phyloP scores from a whole-genome alignment of 345 rosid genomes.

The Gossypium ekmanianum region DNA sequence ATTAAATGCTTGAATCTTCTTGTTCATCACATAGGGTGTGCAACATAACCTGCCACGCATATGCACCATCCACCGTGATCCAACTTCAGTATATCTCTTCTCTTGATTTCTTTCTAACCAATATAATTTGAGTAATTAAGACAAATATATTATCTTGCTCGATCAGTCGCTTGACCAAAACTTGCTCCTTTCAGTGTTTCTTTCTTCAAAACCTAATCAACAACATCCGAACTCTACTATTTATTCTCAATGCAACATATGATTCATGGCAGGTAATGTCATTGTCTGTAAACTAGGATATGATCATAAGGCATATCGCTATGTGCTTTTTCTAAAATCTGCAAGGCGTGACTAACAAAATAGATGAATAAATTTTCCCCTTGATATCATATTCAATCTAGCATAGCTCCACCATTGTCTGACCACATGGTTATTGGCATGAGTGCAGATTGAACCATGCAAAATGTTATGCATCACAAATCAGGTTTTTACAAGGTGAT shows the following conservation, averaged over 20 bases:
- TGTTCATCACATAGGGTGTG: constrained; percentile 44
- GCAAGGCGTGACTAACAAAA: background rate
- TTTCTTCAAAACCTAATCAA: constrained; percentile 84
- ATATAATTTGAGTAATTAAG: background rate
- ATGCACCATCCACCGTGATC: constrained; percentile 77
- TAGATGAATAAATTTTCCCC: constrained; percentile 18
- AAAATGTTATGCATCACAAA: constrained; percentile 60
- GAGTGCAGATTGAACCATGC: constrained; percentile 71
- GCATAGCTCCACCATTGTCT: constrained; percentile 82
- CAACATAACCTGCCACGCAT: constrained; percentile 54
- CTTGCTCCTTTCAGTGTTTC: constrained; percentile 59
- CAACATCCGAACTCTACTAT: constrained; percentile 66
- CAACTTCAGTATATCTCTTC: constrained; percentile 59
- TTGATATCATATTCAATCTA: constrained; percentile 66
- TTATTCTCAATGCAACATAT: constrained; percentile 84
- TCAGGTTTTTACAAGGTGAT: constrained; percentile 72
- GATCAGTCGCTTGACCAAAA: background rate
- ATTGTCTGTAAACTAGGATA: background rate
- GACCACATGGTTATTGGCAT: constrained; percentile 88
- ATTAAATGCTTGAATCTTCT: background rate
- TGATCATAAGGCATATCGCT: background rate
- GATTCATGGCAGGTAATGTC: constrained; percentile 94
- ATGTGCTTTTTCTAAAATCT: too few species aligned
- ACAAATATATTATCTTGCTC: background rate
- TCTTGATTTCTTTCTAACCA: background rate